Evolutionary conservation across 352 stramenopile genomes (phyloP).

Genomic region (Globisporangium parvum): DNA sequence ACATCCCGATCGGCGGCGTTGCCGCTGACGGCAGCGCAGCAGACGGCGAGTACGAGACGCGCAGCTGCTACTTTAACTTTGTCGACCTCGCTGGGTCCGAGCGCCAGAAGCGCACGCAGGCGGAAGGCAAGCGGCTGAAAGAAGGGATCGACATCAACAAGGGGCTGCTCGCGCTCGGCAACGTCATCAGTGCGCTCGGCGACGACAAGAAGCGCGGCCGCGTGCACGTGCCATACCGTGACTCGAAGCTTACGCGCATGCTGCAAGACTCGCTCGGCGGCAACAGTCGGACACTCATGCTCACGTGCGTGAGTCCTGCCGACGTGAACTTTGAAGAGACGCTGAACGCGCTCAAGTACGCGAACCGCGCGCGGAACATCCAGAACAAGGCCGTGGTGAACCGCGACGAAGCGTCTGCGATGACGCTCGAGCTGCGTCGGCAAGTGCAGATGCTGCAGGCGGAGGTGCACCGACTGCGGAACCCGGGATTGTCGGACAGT

Average conservation of each 20-base stretch:
- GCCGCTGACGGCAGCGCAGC: constrained; percentile 25
- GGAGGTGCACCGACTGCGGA: constrained; percentile 75
- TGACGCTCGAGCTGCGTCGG: constrained; percentile 67
- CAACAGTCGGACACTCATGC: constrained; percentile 90
- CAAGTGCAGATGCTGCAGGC: constrained; percentile 80
- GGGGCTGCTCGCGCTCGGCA: constrained; percentile 94
- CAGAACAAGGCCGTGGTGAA: constrained; percentile 88
- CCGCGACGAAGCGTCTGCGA: constrained; percentile 66
- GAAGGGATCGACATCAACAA: constrained; percentile 99
- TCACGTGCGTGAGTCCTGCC: constrained; percentile 90
- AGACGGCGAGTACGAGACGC: constrained; percentile 71
- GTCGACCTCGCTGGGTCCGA: constrained; percentile 91
- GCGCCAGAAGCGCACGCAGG: constrained; percentile 94
- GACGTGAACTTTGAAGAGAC: constrained; percentile 91
- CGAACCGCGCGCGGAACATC: constrained; percentile 88
- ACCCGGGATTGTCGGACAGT: constrained; percentile 73
- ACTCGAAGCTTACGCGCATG: constrained; percentile 93
- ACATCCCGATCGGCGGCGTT: constrained; percentile 48
- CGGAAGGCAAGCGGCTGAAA: constrained; percentile 87
- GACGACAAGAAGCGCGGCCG: constrained; percentile 88
- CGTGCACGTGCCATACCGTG: constrained; percentile 92
- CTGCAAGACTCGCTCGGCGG: constrained; percentile 91
- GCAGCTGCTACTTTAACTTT: constrained; percentile 88
- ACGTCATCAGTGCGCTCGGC: constrained; percentile 96
- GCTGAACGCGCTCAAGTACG: constrained; percentile 90